Percentiles rank a stretch among this genome's conserved stretches.
phyloP scores from a whole-genome alignment of 2,329 filamentous ascomycete genomes.

The Neonectria punicea region DNA sequence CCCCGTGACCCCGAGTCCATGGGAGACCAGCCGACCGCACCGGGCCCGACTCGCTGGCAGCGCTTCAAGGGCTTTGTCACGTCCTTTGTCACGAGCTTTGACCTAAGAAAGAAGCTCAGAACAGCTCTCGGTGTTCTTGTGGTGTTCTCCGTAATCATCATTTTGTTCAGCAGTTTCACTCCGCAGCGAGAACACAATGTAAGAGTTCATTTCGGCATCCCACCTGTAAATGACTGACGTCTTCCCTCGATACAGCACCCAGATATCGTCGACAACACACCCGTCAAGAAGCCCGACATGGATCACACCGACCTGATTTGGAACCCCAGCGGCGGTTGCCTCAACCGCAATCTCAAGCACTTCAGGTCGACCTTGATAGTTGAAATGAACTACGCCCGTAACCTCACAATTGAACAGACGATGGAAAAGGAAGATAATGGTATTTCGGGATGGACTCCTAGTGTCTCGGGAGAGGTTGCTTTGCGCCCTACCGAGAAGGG shows the following conservation, averaged over 20 bases:
- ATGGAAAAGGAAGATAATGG: conserved; percentile 34
- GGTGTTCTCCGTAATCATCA: conserved; percentile 47
- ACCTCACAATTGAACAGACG: conserved; percentile 55
- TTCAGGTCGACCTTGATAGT: conserved; percentile 31
- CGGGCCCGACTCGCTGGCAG: conserved; percentile 42
- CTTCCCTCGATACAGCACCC: conserved; percentile 26
- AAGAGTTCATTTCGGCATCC: conserved; percentile 16
- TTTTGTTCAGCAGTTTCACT: conserved; percentile 41
- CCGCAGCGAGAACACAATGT: conserved; percentile 44
- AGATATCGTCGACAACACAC: conserved; percentile 36
- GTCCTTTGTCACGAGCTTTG: conserved; percentile 27
- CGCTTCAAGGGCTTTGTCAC: conserved; percentile 40
- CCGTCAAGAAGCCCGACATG: conserved; percentile 38
- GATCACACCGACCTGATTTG: conserved; percentile 40
- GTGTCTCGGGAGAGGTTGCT: conserved; percentile 58
- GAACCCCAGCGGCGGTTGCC: conserved; percentile 42
- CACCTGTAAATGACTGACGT: not conserved
- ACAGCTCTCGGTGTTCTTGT: conserved; percentile 46
- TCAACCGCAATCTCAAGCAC: conserved; percentile 22
- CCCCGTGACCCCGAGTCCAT: conserved; percentile 59
- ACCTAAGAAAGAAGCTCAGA: conserved; percentile 43
- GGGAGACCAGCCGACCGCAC: conserved; percentile 46
- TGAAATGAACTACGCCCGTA: conserved; percentile 49
- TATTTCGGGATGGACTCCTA: conserved; percentile 45
- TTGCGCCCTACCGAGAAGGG: conserved; percentile 51